Base-by-base conservation (phyloP, 345 rosid species). In the Dipteronia sinensis region DNA sequence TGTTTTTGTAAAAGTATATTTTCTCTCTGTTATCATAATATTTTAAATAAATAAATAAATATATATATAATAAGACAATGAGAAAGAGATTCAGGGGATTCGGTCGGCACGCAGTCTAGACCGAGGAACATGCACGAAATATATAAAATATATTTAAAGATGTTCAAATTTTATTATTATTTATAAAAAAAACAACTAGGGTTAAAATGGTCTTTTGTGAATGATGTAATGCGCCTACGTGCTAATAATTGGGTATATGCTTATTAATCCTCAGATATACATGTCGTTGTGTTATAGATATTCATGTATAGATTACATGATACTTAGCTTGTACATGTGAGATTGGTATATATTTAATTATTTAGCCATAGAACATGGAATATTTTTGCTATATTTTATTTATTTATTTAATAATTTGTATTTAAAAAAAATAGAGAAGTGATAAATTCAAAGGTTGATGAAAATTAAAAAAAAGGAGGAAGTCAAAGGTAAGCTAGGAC, bases 31-130 rank as follows among this genome's bases (percentile, higher is more conserved):
- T 31, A 31, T 31, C 38, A 31, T 3, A 4, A 31, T 31, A 31
- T 31, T 31, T 31, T 31, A 3, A 31, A 31, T 2, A 31, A 3
- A 31, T 31, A 3, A 1, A 31, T 3, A 3, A 1, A 3, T 31
- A 31, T 29, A 31, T 31, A 31, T 3, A 3, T 31, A 31, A 31
- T 3, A 31, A 31, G 38, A 31, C 3, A 25, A 7, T 20, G 17
- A 22, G 10, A 22, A 53, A 40, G 22, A 10, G 55, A 71, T 23
- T 11, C 27, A 65, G 10, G 29, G 25, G 71, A 58, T 47, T 71
- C 56, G 76, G 79, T 64, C 76, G 56, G 78, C 76, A 70, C 38
- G 76, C 73, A 25, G 38, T 31, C 6, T 31, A 31, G 38, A 31
- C 29, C 4, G 40, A 1, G 75, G 8, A 51, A 65, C 34, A 42